Conservation (phyloP, 2,329 filamentous ascomycete genomes). For the Nigrograna mackinnonii region DNA sequence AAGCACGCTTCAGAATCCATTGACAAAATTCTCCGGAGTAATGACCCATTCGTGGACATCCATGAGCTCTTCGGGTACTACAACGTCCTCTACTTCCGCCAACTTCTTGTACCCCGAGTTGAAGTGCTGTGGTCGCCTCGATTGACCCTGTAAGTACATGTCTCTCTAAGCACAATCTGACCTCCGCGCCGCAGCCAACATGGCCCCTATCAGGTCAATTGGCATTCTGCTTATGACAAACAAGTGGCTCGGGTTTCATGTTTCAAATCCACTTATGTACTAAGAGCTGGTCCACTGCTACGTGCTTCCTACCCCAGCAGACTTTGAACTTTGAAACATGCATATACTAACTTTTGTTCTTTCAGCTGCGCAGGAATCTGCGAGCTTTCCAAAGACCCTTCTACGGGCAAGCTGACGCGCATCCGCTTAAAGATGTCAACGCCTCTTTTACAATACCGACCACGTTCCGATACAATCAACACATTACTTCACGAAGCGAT, state of each 20-base stretch:
- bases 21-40: constrained; percentile 39
- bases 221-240: too few species aligned
- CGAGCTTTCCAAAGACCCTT: constrained; percentile 44
- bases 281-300: too few species aligned
- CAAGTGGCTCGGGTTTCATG: too few species aligned
- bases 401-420: constrained; percentile 40
- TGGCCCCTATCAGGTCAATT: too few species aligned
- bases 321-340: not conserved
- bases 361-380: constrained; percentile 48
- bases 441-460: constrained; percentile 48
- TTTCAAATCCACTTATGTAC: too few species aligned
- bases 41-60: constrained; percentile 45
- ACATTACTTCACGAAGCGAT: constrained; percentile 50
- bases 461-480: constrained; percentile 46
- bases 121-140: constrained; percentile 48
- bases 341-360: not conserved
- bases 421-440: constrained; percentile 49
- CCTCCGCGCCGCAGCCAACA: not conserved
- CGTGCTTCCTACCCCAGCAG: too few species aligned
- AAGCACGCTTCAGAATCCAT: constrained; percentile 35
- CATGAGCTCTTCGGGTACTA: constrained; percentile 46
- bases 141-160: constrained; percentile 43
- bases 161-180: not conserved
- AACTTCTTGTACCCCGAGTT: constrained; percentile 43
- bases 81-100: constrained; percentile 48